These are phyloP conservation scores for Penicillium salamii DNA, from an alignment of 495 filamentous ascomycete genomes.

Conservation along the genomic window DNA sequence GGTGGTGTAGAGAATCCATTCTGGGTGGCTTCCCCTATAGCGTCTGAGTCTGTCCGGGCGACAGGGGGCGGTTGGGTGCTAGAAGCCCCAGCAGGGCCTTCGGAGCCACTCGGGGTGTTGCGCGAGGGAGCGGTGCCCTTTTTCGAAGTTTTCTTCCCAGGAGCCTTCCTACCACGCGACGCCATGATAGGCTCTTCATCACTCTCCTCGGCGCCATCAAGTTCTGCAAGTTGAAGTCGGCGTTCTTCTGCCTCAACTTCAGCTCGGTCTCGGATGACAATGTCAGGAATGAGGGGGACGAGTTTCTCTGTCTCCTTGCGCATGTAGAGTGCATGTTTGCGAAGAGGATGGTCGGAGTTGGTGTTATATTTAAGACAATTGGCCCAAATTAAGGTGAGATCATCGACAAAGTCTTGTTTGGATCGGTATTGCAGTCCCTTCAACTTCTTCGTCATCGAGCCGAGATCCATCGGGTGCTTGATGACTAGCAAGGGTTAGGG, in stretches of 20 bases:
- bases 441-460: slow-evolving; percentile 96
- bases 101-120: slow-evolving; percentile 63
- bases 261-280: slow-evolving; percentile 82
- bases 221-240: slow-evolving; percentile 67
- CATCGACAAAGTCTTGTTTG: slow-evolving; percentile 90
- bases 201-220: slow-evolving; percentile 84
- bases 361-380: slow-evolving; percentile 97
- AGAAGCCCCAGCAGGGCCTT: slow-evolving; percentile 66
- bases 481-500: slow-evolving; percentile 61
- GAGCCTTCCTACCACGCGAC: slow-evolving; percentile 86
- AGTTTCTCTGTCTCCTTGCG: slow-evolving; percentile 94
- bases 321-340: slow-evolving; percentile 95
- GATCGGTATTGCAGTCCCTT: slow-evolving; percentile 84
- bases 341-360: slow-evolving; percentile 78
- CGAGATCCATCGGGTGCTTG: slow-evolving; percentile 97
- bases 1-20: slow-evolving; percentile 83
- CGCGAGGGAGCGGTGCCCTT: slow-evolving; percentile 73
- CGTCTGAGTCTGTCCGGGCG: slow-evolving; percentile 62
- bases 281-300: slow-evolving; percentile 90
- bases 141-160: slow-evolving; percentile 66
- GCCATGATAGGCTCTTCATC: slow-evolving; percentile 99
- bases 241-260: slow-evolving; percentile 97
- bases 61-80: slow-evolving; percentile 50
- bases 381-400: slow-evolving; percentile 91
- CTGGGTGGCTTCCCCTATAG: slow-evolving; percentile 62